Evolutionary conservation across 2,329 filamentous ascomycete species (phyloP), one percentile per base, ranked within the genome.

Genomic region (Fusarium ambrosium): DNA sequence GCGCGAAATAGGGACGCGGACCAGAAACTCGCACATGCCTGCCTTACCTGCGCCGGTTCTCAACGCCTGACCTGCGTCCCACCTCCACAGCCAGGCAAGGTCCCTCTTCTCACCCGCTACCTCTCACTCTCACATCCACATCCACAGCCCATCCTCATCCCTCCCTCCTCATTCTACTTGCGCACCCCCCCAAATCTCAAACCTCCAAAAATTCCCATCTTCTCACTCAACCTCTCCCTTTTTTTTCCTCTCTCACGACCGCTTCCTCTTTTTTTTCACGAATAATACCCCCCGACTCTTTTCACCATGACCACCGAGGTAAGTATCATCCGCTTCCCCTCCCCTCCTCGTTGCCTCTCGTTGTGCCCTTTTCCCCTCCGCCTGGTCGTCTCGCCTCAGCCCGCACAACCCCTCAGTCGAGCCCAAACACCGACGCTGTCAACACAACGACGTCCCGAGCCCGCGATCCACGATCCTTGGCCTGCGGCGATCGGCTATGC

Each of bases 261-360:
- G 66, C 63, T 72, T 71, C 63, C 62, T 77, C 73, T 74, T 63
- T 69, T 34, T 34, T 66, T 74, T 76, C 68, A 70, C 70, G 69
- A 73, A 69, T 64, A 71, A 75, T 70, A 72, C 69, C 75, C 62
- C 27, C 72, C 71, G 70, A 71, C 68, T 75, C 69, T 73, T 53
- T 73, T 75, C 73, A 79, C 68, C 70, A 83, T 83, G 81, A 71
- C 81, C 67, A 81, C 80, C 72, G 81, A 83, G 81, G 81, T 83
- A 82, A 74, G 73, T 71, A 39, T 55, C 43, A 56, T 68, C 55
- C 70, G 62, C 60, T 58, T 41, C 45, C 59, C 41, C 69, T 67
- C 63, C 41, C 55, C 53, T 69, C 55, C 36, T 41, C 29, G 32
- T 34, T 64, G 34, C 48, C 55, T 53, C 59, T 62, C 60, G 62